Evolutionary conservation across 2,329 filamentous ascomycete genomes (phyloP).

Genomic region (Colletotrichum noveboracense): DNA sequence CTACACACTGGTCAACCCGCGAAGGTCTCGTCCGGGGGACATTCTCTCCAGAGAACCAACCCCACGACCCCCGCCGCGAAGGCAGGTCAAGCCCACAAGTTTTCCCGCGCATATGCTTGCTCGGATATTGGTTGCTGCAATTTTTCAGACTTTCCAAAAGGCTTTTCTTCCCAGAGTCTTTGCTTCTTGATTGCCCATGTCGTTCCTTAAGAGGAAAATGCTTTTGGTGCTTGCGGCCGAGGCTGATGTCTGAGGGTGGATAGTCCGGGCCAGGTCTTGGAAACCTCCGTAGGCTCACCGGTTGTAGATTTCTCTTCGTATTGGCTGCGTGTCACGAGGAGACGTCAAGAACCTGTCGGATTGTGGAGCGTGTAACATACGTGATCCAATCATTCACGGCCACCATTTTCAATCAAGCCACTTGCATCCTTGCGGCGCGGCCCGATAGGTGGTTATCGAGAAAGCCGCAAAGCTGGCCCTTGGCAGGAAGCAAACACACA

Average conservation of each 20-base stretch:
- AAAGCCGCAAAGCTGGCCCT: neutral
- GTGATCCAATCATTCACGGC: neutral
- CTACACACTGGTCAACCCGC: neutral
- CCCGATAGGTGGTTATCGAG: constrained; percentile 9
- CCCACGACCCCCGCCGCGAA: neutral
- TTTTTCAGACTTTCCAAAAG: neutral
- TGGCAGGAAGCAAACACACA: constrained; percentile 1
- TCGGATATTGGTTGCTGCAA: neutral
- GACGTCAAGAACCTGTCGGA: neutral
- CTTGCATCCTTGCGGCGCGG: constrained; percentile 12
- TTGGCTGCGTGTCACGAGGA: neutral
- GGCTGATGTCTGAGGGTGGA: neutral
- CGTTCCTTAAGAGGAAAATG: neutral
- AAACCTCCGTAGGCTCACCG: neutral
- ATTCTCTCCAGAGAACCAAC: neutral
- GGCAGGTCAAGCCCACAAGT: neutral
- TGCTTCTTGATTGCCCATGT: neutral
- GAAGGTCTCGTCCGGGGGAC: neutral
- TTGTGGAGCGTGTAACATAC: neutral
- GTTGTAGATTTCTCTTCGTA: neutral
- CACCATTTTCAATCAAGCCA: neutral
- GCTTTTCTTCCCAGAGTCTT: neutral
- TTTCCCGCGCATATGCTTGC: neutral
- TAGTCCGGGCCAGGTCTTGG: neutral
- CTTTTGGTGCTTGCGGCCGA: neutral